Conservation (phyloP, 768 basidiomycete genomes). For the Macrolepiota dolichaula region DNA sequence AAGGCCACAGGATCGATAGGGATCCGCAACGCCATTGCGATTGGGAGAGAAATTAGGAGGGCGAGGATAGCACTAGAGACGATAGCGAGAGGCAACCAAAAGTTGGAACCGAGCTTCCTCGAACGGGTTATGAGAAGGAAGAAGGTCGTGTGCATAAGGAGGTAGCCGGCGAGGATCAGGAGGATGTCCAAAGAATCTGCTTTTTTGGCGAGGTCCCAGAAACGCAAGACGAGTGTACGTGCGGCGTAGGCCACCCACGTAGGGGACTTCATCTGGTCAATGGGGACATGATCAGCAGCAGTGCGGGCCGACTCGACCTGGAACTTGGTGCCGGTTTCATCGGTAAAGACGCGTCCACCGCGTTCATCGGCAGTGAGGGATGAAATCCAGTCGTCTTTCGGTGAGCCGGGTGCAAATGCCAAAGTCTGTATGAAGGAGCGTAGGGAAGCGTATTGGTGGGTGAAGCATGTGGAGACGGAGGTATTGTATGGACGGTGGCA, state of each 20-base stretch:
- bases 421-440: conserved; percentile 43
- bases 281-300: conserved; percentile 43
- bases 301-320: conserved; percentile 39
- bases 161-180: conserved; percentile 88
- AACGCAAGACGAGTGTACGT: conserved; percentile 68
- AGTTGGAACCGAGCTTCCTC: conserved; percentile 72
- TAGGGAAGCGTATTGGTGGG: conserved; percentile 33
- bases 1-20: conserved; percentile 90
- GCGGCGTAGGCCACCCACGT: conserved; percentile 91
- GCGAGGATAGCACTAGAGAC: conserved; percentile 78
- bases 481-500: conserved; percentile 40
- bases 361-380: conserved; percentile 25
- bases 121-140: conserved; percentile 87
- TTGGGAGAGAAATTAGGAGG: conserved; percentile 80
- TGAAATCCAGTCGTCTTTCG: conserved; percentile 46
- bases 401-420: conserved; percentile 43
- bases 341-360: conserved; percentile 23
- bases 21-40: conserved; percentile 69
- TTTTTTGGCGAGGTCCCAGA: conserved; percentile 88
- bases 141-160: conserved; percentile 96
- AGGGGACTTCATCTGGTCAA: conserved; percentile 74
- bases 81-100: conserved; percentile 63
- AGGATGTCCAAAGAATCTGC: conserved; percentile 96
- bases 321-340: conserved; percentile 44
- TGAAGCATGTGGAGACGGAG: conserved; percentile 22